Percentiles rank a stretch among this genome's conserved stretches.
These are phyloP conservation scores for Ophiocordyceps australis DNA, from an alignment of 2,329 filamentous ascomycete species.

Conservation along the genomic window DNA sequence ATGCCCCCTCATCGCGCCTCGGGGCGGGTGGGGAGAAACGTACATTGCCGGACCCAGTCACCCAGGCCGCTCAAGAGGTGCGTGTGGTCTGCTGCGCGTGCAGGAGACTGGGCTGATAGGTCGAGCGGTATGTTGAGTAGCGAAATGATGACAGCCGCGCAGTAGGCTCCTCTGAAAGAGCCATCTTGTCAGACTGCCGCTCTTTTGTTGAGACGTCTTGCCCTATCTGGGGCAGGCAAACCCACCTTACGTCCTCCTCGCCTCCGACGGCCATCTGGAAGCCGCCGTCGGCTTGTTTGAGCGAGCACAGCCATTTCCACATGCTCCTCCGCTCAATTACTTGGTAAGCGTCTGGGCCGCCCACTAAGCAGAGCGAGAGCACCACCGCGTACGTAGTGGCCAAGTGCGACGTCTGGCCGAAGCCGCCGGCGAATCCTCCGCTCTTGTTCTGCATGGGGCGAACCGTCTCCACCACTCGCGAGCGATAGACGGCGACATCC, in stretches of 20 bases:
- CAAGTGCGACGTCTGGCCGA: slow-evolving; percentile 75
- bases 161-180: slow-evolving; percentile 62
- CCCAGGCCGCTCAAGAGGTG: slow-evolving; percentile 54
- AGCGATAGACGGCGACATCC: slow-evolving; percentile 48
- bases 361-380: slow-evolving; percentile 61
- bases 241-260: slow-evolving; percentile 77
- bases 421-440: slow-evolving; percentile 87
- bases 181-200: no score
- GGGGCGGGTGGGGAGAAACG: slow-evolving; percentile 15
- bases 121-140: slow-evolving; percentile 70
- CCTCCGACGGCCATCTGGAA: slow-evolving; percentile 75
- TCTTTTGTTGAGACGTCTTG: no score
- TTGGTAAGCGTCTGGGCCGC: slow-evolving; percentile 54
- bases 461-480: slow-evolving; percentile 57
- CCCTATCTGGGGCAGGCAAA: no score
- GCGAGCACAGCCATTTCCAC: slow-evolving; percentile 75
- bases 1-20: no score
- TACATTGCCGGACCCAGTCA: slow-evolving; percentile 67
- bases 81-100: slow-evolving; percentile 39
- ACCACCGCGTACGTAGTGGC: slow-evolving; percentile 78
- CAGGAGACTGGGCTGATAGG: slow-evolving; percentile 55
- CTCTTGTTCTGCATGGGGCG: slow-evolving; percentile 62
- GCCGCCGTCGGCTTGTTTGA: slow-evolving; percentile 81
- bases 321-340: slow-evolving; percentile 66
- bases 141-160: slow-evolving; percentile 68